A percentile compares a stretch with the other conserved stretches of the same genome.
These are phyloP conservation scores for Penicillium sp. DNA, from an alignment of 2,329 filamentous ascomycete species.

Conservation along the genomic window DNA sequence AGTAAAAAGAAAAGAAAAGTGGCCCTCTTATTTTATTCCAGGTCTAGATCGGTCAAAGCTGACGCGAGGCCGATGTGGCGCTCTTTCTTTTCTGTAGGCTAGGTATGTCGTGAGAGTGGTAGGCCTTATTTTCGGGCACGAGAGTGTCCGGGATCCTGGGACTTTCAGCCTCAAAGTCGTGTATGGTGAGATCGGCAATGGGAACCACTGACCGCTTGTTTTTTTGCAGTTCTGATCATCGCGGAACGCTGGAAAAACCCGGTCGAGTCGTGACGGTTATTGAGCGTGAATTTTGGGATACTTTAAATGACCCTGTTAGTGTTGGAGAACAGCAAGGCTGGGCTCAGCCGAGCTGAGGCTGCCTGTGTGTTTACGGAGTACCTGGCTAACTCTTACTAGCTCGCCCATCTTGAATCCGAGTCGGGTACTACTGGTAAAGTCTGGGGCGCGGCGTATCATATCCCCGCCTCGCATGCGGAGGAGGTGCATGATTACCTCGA, in stretches of 20 bases:
- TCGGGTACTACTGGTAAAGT: conserved; percentile 57
- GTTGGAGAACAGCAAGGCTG: not conserved
- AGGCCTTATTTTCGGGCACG: not conserved
- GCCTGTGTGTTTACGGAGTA: no score
- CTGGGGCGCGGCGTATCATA: conserved; percentile 93
- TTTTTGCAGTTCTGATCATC: conserved; percentile 78
- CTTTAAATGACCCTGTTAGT: conserved; percentile 66
- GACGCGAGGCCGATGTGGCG: conserved; percentile 13
- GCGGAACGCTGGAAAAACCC: conserved; percentile 84
- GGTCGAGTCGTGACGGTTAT: conserved; percentile 94
- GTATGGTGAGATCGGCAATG: not conserved
- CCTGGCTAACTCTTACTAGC: conserved; percentile 26
- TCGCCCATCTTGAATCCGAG: conserved; percentile 36
- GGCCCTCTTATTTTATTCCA: not conserved
- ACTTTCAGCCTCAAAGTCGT: not conserved
- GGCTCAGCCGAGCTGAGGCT: no score
- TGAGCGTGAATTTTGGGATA: conserved; percentile 79
- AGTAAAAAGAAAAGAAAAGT: not conserved
- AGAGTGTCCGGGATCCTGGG: not conserved
- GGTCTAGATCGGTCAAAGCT: conserved; percentile 13
- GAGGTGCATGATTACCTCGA: conserved; percentile 90
- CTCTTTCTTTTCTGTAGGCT: conserved; percentile 31
- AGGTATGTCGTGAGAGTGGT: conserved; percentile 27
- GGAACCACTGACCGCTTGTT: not conserved
- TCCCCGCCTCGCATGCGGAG: conserved; percentile 70